Evolutionary conservation across 345 rosid species (phyloP), one percentile per base, ranked within the genome.

Genomic region (Eucalyptus guilfoylei): DNA sequence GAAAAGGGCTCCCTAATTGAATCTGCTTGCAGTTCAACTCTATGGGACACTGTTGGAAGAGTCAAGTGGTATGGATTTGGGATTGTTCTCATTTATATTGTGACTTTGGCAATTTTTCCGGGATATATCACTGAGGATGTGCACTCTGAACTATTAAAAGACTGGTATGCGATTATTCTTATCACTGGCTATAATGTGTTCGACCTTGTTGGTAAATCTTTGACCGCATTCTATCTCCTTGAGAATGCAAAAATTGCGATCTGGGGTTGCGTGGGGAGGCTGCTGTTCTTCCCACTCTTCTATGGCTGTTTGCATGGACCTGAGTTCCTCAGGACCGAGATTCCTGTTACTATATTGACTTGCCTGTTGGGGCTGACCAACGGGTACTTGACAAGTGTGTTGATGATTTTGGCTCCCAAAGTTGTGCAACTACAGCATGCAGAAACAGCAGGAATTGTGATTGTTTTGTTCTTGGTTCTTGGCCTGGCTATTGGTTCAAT

Each of bases 91-190:
- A 62, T 98, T 26, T 97, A 95, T 55, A 6, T 93, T 26, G 99
- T 97, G 76, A 98, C 99, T 13, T 88, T 96, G 83, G 89, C 99
- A 5, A 97, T 97, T 91, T 98, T 98, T 89, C 99, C 99, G 9
- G 99, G 99, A 14, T 97, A 93, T 86, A 93, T 98, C 48, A 98
- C 99, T 0, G 99, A 98, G 93, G 99, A 96, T 86, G 99, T 98
- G 87, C 97, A 95, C 88, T 98, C 99, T 1, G 96, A 92, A 80
- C 48, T 91, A 85, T 96, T 98, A 54, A 94, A 93, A 90, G 99
- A 97, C 88, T 98, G 99, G 99, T 98, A 95, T 87, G 90, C 96
- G 14, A 88, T 98, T 87, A 91, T 96, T 15, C 98, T 98, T 47
- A 95, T 98, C 88, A 86, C 96, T 19, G 93, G 93, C 60, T 98